Conservation (phyloP, 768 basidiomycete species). For the Tephrocybe sp. region DNA sequence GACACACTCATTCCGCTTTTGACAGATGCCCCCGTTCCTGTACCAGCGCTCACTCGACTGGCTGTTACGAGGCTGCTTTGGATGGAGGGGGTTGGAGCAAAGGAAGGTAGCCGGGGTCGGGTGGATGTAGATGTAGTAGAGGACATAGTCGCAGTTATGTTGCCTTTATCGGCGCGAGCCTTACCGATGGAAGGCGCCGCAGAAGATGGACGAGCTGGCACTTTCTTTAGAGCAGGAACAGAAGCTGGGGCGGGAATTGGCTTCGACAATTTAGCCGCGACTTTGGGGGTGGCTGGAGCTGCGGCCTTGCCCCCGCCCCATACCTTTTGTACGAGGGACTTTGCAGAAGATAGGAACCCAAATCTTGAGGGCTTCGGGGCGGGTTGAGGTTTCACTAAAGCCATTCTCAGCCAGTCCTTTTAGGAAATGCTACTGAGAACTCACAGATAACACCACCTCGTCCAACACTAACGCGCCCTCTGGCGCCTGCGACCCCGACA, state of each 20-base stretch:
- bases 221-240: slow-evolving; percentile 14
- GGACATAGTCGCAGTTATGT: slow-evolving; percentile 13
- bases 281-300: slow-evolving; percentile 23
- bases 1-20: slow-evolving; percentile 31
- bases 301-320: slow-evolving; percentile 60
- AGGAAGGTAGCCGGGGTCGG: slow-evolving; percentile 23
- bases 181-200: slow-evolving; percentile 14
- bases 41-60: slow-evolving; percentile 10
- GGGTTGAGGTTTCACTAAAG: slow-evolving; percentile 36
- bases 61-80: slow-evolving; percentile 6
- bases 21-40: slow-evolving; percentile 19
- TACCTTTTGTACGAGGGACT: slow-evolving; percentile 69
- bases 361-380: slow-evolving; percentile 51
- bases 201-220: slow-evolving; percentile 21
- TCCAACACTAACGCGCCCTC: slow-evolving; percentile 39
- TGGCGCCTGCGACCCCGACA: slow-evolving; percentile 40
- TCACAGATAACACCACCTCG: slow-evolving; percentile 40
- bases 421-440: slow-evolving; percentile 13
- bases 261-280: slow-evolving; percentile 15
- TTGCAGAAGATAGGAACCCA: slow-evolving; percentile 72
- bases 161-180: slow-evolving; percentile 19
- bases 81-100: slow-evolving; percentile 11
- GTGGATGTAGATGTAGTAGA: slow-evolving; percentile 19
- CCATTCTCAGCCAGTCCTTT: not conserved
- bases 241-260: slow-evolving; percentile 13